Conservation (phyloP, 202 grass and related monocot species). For the Schoenoplectus tabernaemontani region DNA sequence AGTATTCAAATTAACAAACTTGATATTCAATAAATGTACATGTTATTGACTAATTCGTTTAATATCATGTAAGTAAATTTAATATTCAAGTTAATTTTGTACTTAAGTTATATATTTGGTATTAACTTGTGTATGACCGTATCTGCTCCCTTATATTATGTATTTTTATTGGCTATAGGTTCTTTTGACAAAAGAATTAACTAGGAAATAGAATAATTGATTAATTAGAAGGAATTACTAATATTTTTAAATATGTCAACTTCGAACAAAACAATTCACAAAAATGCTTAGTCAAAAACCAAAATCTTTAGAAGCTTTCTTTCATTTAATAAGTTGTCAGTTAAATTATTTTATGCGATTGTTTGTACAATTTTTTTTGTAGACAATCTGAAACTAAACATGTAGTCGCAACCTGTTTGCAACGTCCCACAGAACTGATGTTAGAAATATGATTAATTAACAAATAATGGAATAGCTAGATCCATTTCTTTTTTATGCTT, state of each 20-base stretch:
- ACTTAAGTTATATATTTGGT: too few relatives aligned
- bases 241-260: background rate
- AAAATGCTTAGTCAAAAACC: constrained; percentile 19
- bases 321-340: background rate
- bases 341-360: background rate
- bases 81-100: too few relatives aligned
- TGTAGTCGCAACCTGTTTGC: background rate
- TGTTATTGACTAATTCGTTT: too few relatives aligned
- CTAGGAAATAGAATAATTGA: background rate
- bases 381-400: background rate
- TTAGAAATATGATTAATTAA: background rate
- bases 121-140: too few relatives aligned
- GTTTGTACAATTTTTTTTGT: background rate
- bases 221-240: background rate
- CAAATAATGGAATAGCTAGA: background rate
- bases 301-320: background rate
- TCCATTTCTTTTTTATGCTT: background rate
- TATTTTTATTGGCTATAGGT: background rate
- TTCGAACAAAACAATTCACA: background rate
- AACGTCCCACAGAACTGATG: background rate
- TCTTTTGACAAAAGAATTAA: background rate
- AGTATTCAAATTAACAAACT: too few relatives aligned
- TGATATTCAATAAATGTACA: too few relatives aligned
- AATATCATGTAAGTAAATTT: too few relatives aligned
- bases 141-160: background rate